Conservation (phyloP, 2,329 filamentous ascomycete genomes). For the Sclerotinia minor region DNA sequence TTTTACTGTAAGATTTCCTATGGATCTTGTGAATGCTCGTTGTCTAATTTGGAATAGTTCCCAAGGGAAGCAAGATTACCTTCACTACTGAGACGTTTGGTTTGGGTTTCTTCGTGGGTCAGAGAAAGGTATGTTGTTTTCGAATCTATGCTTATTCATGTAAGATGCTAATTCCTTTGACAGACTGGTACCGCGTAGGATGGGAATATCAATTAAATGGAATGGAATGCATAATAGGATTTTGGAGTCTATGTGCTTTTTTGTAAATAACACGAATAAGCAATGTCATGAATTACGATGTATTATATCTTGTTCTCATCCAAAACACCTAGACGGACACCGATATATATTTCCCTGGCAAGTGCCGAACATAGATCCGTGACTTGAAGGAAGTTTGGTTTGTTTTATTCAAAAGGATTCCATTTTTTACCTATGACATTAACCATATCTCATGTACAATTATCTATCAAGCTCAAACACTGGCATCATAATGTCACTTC, state of each 20-base stretch:
- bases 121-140: slow-evolving; percentile 38
- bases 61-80: slow-evolving; percentile 42
- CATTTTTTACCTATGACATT: not conserved
- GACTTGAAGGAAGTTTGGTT: not conserved
- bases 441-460: slow-evolving; percentile 4
- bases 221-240: slow-evolving; percentile 4
- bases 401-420: not conserved
- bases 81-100: slow-evolving; percentile 42
- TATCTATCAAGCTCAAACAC: not conserved
- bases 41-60: slow-evolving; percentile 35
- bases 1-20: slow-evolving; percentile 52
- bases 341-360: not conserved
- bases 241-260: slow-evolving; percentile 8
- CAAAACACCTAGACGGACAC: not conserved
- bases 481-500: not conserved
- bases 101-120: slow-evolving; percentile 42
- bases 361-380: not conserved
- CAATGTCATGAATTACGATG: slow-evolving; percentile 14
- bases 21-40: not conserved
- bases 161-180: not conserved
- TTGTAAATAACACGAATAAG: slow-evolving; percentile 6
- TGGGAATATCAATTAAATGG: not conserved
- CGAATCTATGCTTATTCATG: not conserved
- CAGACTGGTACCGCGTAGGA: slow-evolving; percentile 22
- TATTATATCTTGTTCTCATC: not conserved